Evolutionary conservation across 2,329 filamentous ascomycete species (phyloP).

Genomic region (Xylariaceae sp.): DNA sequence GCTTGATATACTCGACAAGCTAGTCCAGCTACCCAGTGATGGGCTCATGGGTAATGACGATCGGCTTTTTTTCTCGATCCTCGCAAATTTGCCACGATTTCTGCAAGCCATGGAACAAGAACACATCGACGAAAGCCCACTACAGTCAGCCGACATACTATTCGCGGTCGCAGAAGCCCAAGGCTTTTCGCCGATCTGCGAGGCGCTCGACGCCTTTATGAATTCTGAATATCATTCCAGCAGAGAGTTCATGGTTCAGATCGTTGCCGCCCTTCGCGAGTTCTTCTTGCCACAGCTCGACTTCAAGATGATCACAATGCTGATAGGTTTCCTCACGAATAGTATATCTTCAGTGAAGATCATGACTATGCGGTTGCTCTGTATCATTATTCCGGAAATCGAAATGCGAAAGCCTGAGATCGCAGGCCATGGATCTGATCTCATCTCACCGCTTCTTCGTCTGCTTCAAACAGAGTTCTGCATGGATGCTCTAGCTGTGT

Average conservation of each 20-base stretch:
- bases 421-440: constrained; percentile 83
- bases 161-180: constrained; percentile 70
- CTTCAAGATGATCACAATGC: constrained; percentile 79
- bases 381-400: constrained; percentile 78
- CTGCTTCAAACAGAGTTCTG: constrained; percentile 91
- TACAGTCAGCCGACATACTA: constrained; percentile 65
- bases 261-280: constrained; percentile 69
- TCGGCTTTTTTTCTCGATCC: constrained; percentile 76
- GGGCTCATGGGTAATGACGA: constrained; percentile 76
- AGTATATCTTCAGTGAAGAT: constrained; percentile 84
- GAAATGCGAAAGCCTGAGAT: constrained; percentile 92
- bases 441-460: constrained; percentile 87
- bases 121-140: constrained; percentile 48
- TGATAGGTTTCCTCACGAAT: constrained; percentile 90
- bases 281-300: constrained; percentile 80
- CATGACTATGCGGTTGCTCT: constrained; percentile 87
- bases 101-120: constrained; percentile 71
- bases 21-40: constrained; percentile 76
- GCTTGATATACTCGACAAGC: constrained; percentile 69
- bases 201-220: constrained; percentile 67
- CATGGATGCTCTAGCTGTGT: constrained; percentile 82
- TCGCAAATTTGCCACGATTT: constrained; percentile 89
- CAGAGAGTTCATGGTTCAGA: constrained; percentile 71
- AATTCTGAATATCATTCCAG: constrained; percentile 61
- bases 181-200: constrained; percentile 61